A percentile compares a stretch with the other conserved stretches of the same genome.
These are phyloP conservation scores for Fusarium citri DNA, from an alignment of 2,329 filamentous ascomycete species.

Conservation along the genomic window DNA sequence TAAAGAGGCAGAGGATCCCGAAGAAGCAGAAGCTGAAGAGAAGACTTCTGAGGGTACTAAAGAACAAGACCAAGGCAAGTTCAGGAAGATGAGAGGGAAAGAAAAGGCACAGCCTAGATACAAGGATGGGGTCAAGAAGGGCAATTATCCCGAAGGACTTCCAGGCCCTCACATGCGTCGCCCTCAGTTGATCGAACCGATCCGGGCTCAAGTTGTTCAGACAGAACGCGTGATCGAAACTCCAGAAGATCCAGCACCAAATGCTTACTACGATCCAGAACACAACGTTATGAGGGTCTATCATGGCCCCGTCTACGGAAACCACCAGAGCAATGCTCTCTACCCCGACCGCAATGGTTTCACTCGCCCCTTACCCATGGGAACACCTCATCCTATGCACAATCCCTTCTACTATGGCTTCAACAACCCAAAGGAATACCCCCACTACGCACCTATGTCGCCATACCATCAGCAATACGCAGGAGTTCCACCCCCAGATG, in stretches of 20 bases:
- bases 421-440: slow-evolving; percentile 39
- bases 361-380: slow-evolving; percentile 53
- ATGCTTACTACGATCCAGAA: slow-evolving; percentile 68
- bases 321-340: slow-evolving; percentile 57
- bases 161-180: slow-evolving; percentile 50
- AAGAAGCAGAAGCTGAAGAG: slow-evolving; percentile 15
- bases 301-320: slow-evolving; percentile 67
- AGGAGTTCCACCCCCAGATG: slow-evolving; percentile 19
- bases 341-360: slow-evolving; percentile 57
- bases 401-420: slow-evolving; percentile 60
- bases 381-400: slow-evolving; percentile 57
- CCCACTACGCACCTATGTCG: slow-evolving; percentile 37
- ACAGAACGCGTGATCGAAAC: slow-evolving; percentile 67
- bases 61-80: slow-evolving; percentile 38
- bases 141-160: slow-evolving; percentile 46
- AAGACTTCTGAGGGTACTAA: slow-evolving; percentile 12
- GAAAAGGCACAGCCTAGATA: slow-evolving; percentile 24
- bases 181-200: slow-evolving; percentile 61
- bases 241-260: slow-evolving; percentile 65
- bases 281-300: slow-evolving; percentile 67
- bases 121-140: slow-evolving; percentile 37
- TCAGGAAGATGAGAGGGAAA: slow-evolving; percentile 19
- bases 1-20: slow-evolving; percentile 15
- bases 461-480: slow-evolving; percentile 24
- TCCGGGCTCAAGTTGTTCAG: slow-evolving; percentile 62